Percentiles rank a stretch among this genome's conserved stretches.
These are phyloP conservation scores for Plasmodium falciparum DNA, from an alignment of 169 alveolate species.

Conservation along the genomic window DNA sequence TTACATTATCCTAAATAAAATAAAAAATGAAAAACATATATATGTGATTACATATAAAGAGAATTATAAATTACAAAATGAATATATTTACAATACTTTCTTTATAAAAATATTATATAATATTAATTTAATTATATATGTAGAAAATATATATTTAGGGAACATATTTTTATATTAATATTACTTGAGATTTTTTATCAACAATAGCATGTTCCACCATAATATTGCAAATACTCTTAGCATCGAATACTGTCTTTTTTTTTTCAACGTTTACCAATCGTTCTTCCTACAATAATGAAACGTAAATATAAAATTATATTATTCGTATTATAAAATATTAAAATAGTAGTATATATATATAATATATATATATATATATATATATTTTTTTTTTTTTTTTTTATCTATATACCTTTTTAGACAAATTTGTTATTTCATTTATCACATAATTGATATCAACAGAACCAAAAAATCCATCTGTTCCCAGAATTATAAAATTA, in stretches of 20 bases:
- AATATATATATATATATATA: background rate
- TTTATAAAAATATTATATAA: no score
- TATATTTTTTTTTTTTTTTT: background rate
- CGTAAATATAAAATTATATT: background rate
- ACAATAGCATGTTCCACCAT: slow-evolving; percentile 84
- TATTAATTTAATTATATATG: no score
- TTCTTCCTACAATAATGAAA: slow-evolving; percentile 78
- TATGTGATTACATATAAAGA: no score
- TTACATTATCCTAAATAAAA: slow-evolving; percentile 32
- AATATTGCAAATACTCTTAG: slow-evolving; percentile 81
- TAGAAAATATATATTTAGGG: no score
- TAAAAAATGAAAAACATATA: background rate
- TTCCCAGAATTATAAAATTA: slow-evolving; percentile 95
- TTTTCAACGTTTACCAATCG: slow-evolving; percentile 77
- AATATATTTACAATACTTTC: no score
- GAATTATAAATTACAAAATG: no score
- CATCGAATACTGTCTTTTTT: slow-evolving; percentile 65
- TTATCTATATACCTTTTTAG: slow-evolving; percentile 42
- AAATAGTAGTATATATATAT: background rate
- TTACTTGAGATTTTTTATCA: slow-evolving; percentile 84
- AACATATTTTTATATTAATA: background rate
- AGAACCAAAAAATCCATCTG: slow-evolving; percentile 98
- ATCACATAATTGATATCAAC: slow-evolving; percentile 74
- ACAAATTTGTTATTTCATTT: slow-evolving; percentile 31
- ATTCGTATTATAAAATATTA: background rate